Evolutionary conservation across 2,329 filamentous ascomycete genomes (phyloP).

Genomic region (Pyrenophora teres): DNA sequence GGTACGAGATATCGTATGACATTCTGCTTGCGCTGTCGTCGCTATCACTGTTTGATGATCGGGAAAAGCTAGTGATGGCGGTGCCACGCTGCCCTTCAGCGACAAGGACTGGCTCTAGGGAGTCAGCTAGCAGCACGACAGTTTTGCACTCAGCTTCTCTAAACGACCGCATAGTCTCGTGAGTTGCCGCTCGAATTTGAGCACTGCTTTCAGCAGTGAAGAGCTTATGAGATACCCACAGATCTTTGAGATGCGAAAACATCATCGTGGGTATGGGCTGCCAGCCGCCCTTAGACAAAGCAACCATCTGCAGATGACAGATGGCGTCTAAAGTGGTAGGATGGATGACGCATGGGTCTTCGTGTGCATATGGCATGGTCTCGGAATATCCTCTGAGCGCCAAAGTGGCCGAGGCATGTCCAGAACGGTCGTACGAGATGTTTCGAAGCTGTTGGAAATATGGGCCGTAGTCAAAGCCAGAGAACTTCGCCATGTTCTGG

Average conservation of each 20-base stretch:
- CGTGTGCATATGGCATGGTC: background rate
- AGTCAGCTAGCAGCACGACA: background rate
- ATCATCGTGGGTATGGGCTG: background rate
- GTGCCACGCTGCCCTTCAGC: background rate
- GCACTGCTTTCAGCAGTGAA: background rate
- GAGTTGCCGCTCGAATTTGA: background rate
- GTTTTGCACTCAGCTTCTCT: background rate
- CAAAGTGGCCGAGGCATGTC: conserved; percentile 6
- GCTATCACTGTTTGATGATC: background rate
- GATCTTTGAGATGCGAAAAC: background rate
- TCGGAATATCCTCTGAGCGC: background rate
- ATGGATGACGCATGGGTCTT: background rate
- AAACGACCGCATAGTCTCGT: background rate
- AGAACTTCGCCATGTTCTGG: conserved; percentile 4
- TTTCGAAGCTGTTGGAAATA: conserved; percentile 15
- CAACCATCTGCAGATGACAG: background rate
- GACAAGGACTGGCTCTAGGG: background rate
- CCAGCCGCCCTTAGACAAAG: background rate
- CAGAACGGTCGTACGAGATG: conserved; percentile 10
- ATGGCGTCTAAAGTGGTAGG: conserved; percentile 2
- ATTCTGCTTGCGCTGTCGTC: background rate
- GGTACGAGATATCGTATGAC: background rate
- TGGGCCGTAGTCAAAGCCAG: conserved; percentile 16
- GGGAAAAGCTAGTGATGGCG: background rate
- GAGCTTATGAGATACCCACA: background rate